A percentile compares a stretch with the other conserved stretches of the same genome.
phyloP scores from a whole-genome alignment of 495 filamentous ascomycete genomes.

The Penicillium manginii region DNA sequence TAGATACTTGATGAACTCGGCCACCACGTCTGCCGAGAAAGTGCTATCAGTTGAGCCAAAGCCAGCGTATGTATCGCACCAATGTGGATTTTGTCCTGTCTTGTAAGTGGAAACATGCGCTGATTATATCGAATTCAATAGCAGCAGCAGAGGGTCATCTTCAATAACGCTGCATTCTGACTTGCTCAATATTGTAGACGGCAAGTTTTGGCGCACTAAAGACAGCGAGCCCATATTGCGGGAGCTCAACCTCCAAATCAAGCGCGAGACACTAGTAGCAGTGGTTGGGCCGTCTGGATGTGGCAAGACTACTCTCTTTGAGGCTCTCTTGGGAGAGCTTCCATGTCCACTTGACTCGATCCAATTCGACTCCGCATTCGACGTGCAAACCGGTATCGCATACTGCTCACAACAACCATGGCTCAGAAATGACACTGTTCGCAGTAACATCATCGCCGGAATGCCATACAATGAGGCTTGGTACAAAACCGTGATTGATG shows the following conservation, averaged over 20 bases:
- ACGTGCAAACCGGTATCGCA: conserved; percentile 43
- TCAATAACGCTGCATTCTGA: conserved; percentile 22
- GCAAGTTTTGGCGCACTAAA: conserved; percentile 54
- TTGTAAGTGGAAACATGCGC: too few relatives aligned
- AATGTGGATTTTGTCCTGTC: too few relatives aligned
- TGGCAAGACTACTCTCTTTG: conserved; percentile 63
- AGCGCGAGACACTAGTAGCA: conserved; percentile 47
- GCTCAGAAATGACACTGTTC: conserved; percentile 45
- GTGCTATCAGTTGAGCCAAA: too few relatives aligned
- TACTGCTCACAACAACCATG: conserved; percentile 34
- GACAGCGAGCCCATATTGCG: conserved; percentile 48
- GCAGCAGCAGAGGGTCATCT: too few relatives aligned
- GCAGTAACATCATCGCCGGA: conserved; percentile 38
- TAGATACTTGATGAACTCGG: too few relatives aligned
- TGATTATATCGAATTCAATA: too few relatives aligned
- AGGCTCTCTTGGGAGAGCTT: conserved; percentile 60
- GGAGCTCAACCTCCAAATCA: conserved; percentile 43
- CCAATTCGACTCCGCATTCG: conserved; percentile 36
- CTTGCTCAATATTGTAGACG: conserved; percentile 45
- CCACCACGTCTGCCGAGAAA: too few relatives aligned
- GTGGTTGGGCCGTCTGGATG: conserved; percentile 63
- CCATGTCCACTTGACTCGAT: too few relatives aligned
- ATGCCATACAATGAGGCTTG: conserved; percentile 32
- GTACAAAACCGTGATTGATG: conserved; percentile 44
- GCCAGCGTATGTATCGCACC: too few relatives aligned